A percentile compares a stretch with the other conserved stretches of the same genome.
These are phyloP conservation scores for Cydonia oblonga DNA, from an alignment of 331 rosid genomes.

Conservation along the genomic window DNA sequence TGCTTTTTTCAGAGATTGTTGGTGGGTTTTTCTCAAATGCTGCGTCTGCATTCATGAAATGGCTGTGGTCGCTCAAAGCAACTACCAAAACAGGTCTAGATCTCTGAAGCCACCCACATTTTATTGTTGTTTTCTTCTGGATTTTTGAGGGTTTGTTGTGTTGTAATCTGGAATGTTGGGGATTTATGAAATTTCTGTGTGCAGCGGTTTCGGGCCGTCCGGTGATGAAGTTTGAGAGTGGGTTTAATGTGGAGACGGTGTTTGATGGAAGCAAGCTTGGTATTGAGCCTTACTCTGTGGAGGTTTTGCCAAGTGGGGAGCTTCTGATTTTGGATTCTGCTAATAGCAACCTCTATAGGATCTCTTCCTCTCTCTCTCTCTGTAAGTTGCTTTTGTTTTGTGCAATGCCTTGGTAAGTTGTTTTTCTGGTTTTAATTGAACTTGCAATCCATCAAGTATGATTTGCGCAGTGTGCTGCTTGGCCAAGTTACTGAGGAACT, in stretches of 20 bases:
- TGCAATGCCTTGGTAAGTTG: slow-evolving; percentile 2
- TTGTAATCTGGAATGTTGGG: slow-evolving; percentile 14
- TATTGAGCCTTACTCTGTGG: slow-evolving; percentile 79
- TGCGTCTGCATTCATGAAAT: slow-evolving; percentile 51
- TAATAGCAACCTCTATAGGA: slow-evolving; percentile 65
- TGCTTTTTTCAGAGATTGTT: slow-evolving; percentile 37
- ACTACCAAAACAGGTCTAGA: slow-evolving; percentile 65
- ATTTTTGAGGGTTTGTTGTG: slow-evolving; percentile 2
- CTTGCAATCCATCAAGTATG: not conserved
- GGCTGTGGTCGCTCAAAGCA: slow-evolving; percentile 71
- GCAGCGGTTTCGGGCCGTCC: slow-evolving; percentile 61
- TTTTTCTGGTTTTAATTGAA: slow-evolving; percentile 5
- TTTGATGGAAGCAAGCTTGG: slow-evolving; percentile 96
- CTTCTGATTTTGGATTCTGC: slow-evolving; percentile 81
- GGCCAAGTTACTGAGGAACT: not conserved
- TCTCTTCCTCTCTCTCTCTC: slow-evolving; percentile 73
- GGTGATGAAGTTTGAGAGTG: slow-evolving; percentile 87
- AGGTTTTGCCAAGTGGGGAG: slow-evolving; percentile 69
- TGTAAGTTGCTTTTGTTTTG: slow-evolving; percentile 44
- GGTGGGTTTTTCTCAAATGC: slow-evolving; percentile 66
- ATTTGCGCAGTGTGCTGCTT: not conserved
- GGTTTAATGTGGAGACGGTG: slow-evolving; percentile 80
- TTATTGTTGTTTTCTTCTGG: not conserved
- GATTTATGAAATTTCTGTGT: not conserved
- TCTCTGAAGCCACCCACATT: slow-evolving; percentile 21